Percentiles rank a stretch among this genome's conserved stretches.
phyloP scores from a whole-genome alignment of 257 asterid species.

The Forsythia suspensa region DNA sequence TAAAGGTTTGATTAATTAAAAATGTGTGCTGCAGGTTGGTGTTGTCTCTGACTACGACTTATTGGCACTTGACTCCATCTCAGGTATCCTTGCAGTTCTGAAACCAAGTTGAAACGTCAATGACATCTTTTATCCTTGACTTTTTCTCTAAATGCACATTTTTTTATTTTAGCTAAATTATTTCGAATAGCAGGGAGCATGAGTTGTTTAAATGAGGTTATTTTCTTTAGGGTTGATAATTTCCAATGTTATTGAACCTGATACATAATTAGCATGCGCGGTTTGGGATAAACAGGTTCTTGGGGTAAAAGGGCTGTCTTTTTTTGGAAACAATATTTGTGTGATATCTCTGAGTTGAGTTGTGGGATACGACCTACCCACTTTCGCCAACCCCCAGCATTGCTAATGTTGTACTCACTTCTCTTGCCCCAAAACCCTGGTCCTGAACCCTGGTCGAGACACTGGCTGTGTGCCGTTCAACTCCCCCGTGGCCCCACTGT shows the following conservation, averaged over 20 bases:
- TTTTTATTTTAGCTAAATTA: background rate
- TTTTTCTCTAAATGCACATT: background rate
- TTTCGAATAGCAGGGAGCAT: background rate
- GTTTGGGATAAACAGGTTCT: background rate
- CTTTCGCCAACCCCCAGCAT: background rate
- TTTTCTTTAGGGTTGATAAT: background rate
- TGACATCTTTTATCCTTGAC: background rate
- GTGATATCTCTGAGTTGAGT: background rate
- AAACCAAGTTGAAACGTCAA: background rate
- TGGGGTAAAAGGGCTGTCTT: background rate
- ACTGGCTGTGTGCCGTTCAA: no score
- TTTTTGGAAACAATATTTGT: background rate
- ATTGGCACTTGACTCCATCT: conserved; percentile 82
- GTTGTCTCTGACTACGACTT: conserved; percentile 93
- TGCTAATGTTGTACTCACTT: no score
- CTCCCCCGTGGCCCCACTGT: no score
- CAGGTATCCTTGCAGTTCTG: conserved; percentile 52
- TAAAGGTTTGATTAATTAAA: background rate
- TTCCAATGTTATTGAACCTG: background rate
- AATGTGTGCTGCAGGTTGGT: conserved; percentile 66
- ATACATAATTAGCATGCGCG: background rate
- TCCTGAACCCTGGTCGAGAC: no score
- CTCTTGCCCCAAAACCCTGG: background rate
- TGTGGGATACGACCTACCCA: background rate
- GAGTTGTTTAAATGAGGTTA: background rate